Evolutionary conservation across 208 protist genomes (phyloP).

Genomic region (Leishmania mexicana): DNA sequence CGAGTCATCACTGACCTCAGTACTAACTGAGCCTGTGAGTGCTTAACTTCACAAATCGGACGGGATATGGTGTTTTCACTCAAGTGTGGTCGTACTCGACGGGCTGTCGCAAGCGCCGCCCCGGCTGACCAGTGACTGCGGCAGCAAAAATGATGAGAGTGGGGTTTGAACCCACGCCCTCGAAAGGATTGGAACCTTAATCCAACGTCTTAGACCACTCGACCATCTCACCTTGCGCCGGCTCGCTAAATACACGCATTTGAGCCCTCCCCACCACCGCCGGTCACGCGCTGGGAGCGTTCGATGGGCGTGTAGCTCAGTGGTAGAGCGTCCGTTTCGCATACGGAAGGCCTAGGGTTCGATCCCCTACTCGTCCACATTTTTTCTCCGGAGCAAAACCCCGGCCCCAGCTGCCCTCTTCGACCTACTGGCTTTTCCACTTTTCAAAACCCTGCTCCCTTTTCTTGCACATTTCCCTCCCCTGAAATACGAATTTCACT

Average conservation of each 20-base stretch:
- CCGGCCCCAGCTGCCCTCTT: too few species aligned
- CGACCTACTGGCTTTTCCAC: too few species aligned
- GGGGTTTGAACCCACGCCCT: slow-evolving; percentile 73
- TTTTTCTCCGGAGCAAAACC: slow-evolving; percentile 7
- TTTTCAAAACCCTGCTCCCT: too few species aligned
- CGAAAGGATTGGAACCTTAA: slow-evolving; percentile 76
- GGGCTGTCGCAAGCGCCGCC: not conserved
- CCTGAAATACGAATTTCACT: too few species aligned
- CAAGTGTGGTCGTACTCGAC: slow-evolving; percentile 10
- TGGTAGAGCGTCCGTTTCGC: slow-evolving; percentile 82
- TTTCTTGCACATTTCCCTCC: not conserved
- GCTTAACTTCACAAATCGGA: slow-evolving; percentile 9
- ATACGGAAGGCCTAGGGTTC: slow-evolving; percentile 78
- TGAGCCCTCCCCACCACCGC: rapidly evolving
- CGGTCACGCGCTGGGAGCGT: slow-evolving; percentile 32
- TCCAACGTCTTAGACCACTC: slow-evolving; percentile 74
- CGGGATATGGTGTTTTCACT: slow-evolving; percentile 12
- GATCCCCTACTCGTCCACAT: slow-evolving; percentile 66
- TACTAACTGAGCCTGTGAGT: not conserved
- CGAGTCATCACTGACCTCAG: slow-evolving; percentile 12
- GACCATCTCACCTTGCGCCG: slow-evolving; percentile 53
- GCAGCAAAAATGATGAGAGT: slow-evolving; percentile 57
- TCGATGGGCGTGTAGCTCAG: slow-evolving; percentile 67
- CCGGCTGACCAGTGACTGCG: not conserved
- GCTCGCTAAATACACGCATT: slow-evolving; percentile 45